Percentiles rank a stretch among this genome's conserved stretches.
Conservation (phyloP, 768 basidiomycete species). For the Boletus rubescentipes region DNA sequence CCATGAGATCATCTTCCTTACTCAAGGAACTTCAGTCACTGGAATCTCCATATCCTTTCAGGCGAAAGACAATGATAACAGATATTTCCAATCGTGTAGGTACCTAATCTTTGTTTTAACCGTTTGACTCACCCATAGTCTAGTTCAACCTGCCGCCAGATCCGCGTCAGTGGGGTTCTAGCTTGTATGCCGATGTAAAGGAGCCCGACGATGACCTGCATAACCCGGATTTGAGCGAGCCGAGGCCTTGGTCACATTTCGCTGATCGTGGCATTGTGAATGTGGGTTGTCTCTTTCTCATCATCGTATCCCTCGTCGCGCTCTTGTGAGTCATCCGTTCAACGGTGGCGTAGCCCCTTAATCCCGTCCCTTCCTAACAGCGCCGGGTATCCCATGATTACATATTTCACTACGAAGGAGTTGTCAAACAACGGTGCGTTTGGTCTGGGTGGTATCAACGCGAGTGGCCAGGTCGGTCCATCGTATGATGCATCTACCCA, state of each 20-base stretch:
- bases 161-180: conserved; percentile 64
- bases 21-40: conserved; percentile 17
- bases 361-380: conserved; percentile 19
- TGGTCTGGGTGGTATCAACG: conserved; percentile 74
- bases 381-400: conserved; percentile 45
- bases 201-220: conserved; percentile 76
- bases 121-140: neutral
- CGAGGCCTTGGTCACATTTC: conserved; percentile 40
- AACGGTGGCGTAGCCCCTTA: neutral
- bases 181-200: conserved; percentile 49
- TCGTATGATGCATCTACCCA: neutral
- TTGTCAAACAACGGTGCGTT: conserved; percentile 41
- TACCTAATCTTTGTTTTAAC: neutral
- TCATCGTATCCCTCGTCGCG: conserved; percentile 47
- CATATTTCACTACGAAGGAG: conserved; percentile 33
- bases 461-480: conserved; percentile 60
- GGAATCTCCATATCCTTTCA: conserved; percentile 42
- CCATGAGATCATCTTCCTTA: neutral
- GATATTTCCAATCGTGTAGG: conserved; percentile 47
- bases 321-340: conserved; percentile 54
- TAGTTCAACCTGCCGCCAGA: conserved; percentile 68
- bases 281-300: conserved; percentile 62
- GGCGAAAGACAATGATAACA: conserved; percentile 34
- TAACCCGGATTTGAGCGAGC: conserved; percentile 49
- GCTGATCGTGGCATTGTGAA: conserved; percentile 68